These are phyloP conservation scores for Podila epicladia DNA, from an alignment of 192 early-diverging fungal species.

Conservation along the genomic window DNA sequence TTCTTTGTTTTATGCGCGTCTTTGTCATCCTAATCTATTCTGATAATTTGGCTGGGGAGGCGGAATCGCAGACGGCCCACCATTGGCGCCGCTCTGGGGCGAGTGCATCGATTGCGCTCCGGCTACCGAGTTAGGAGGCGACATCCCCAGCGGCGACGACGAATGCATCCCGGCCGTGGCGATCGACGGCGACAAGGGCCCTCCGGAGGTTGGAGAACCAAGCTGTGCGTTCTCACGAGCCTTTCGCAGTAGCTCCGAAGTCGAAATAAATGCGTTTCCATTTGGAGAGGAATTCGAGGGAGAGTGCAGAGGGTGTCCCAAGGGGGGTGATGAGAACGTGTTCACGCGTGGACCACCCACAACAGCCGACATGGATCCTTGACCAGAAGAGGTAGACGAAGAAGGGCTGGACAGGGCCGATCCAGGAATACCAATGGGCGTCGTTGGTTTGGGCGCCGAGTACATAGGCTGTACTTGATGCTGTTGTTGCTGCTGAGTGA, in stretches of 20 bases:
- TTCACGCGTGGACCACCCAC: not conserved
- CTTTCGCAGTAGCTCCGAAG: slow-evolving; percentile 34
- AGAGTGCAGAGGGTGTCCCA: slow-evolving; percentile 30
- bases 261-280: slow-evolving; percentile 39
- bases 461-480: not conserved
- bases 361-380: not conserved
- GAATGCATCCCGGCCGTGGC: not conserved
- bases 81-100: too few relatives aligned
- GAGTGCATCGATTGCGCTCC: not conserved
- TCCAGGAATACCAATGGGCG: not conserved
- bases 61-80: too few relatives aligned
- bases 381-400: slow-evolving; percentile 1
- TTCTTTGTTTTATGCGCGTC: too few relatives aligned
- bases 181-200: not conserved
- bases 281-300: slow-evolving; percentile 30
- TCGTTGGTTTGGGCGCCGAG: not conserved
- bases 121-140: not conserved
- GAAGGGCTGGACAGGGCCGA: not conserved
- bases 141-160: not conserved
- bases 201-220: not conserved
- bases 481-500: not conserved
- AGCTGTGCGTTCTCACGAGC: slow-evolving; percentile 16
- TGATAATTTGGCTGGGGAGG: too few relatives aligned
- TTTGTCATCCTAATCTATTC: too few relatives aligned
- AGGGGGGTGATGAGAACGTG: slow-evolving; percentile 13